Conservation (phyloP, 2,329 filamentous ascomycete species). For the Myrmaecium sp. region DNA sequence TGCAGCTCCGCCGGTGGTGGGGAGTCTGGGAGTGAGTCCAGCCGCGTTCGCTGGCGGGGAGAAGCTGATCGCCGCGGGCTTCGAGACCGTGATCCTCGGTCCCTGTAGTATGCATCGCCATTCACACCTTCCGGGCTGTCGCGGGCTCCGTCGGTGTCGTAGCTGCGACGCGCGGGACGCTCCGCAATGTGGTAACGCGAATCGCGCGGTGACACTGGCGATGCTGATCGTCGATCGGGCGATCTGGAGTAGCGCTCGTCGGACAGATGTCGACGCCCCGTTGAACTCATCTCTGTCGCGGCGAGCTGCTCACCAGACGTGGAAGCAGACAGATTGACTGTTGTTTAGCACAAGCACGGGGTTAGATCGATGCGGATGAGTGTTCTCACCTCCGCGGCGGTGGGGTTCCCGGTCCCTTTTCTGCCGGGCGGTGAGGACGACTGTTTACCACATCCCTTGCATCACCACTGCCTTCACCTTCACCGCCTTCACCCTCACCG, state of each 20-base stretch:
- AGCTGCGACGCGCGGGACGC: constrained; percentile 16
- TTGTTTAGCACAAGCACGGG: too few species aligned
- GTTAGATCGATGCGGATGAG: too few species aligned
- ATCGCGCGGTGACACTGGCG: constrained; percentile 11
- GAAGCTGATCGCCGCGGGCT: constrained; percentile 7
- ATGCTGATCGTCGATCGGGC: constrained; percentile 17
- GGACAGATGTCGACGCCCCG: too few species aligned
- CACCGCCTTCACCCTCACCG: too few species aligned
- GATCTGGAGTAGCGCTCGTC: constrained; percentile 10
- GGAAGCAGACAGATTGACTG: too few species aligned
- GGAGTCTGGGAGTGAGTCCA: constrained; percentile 5
- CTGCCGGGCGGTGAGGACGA: too few species aligned
- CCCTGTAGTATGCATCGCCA: constrained; percentile 11
- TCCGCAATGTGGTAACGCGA: constrained; percentile 15
- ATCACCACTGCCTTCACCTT: too few species aligned
- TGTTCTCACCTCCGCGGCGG: too few species aligned
- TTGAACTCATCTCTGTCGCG: too few species aligned
- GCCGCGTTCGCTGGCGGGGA: constrained; percentile 2
- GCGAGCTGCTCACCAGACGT: too few species aligned
- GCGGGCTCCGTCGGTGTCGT: constrained; percentile 9
- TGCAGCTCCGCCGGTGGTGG: constrained; percentile 32
- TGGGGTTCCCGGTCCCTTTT: too few species aligned
- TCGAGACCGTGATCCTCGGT: constrained; percentile 7
- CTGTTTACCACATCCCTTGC: too few species aligned
- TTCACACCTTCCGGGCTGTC: constrained; percentile 13